These are phyloP conservation scores for Xenoacremonium recifei DNA, from an alignment of 2,329 filamentous ascomycete genomes.

Conservation along the genomic window DNA sequence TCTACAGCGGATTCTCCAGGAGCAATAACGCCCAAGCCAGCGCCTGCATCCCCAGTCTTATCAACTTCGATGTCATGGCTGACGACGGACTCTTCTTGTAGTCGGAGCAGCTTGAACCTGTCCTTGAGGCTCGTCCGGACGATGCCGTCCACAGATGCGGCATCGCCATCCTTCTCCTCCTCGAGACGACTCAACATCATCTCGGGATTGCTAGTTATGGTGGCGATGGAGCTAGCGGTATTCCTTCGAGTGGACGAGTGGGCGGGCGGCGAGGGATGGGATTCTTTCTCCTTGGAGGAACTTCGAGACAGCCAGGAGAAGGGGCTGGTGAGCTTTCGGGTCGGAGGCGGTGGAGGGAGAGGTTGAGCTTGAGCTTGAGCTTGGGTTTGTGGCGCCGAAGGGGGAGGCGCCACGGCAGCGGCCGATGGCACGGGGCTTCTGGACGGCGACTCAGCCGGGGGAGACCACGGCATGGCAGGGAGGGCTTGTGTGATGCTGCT, in stretches of 20 bases:
- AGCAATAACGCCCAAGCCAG: constrained; percentile 19
- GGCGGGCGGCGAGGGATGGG: constrained; percentile 52
- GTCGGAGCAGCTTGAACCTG: constrained; percentile 73
- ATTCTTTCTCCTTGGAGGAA: constrained; percentile 56
- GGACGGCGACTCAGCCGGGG: constrained; percentile 49
- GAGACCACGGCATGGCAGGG: constrained; percentile 71
- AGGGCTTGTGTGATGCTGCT: constrained; percentile 72
- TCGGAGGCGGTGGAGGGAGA: constrained; percentile 34
- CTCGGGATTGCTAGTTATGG: constrained; percentile 77
- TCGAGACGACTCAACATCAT: constrained; percentile 76
- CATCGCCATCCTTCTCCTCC: constrained; percentile 59
- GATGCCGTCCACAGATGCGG: constrained; percentile 43
- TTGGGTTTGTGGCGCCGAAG: constrained; percentile 29
- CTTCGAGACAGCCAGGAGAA: constrained; percentile 81
- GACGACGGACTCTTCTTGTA: constrained; percentile 70
- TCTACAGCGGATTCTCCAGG: constrained; percentile 28
- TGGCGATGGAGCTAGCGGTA: constrained; percentile 77
- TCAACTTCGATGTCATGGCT: constrained; percentile 51
- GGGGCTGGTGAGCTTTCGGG: constrained; percentile 80
- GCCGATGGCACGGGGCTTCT: constrained; percentile 43
- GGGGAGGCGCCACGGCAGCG: constrained; percentile 29
- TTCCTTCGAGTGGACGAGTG: constrained; percentile 56
- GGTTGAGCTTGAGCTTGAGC: too few relatives aligned
- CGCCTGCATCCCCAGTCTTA: constrained; percentile 34
- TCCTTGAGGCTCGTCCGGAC: constrained; percentile 68